Conservation (phyloP, 768 basidiomycete species). For the Galerina marginata region DNA sequence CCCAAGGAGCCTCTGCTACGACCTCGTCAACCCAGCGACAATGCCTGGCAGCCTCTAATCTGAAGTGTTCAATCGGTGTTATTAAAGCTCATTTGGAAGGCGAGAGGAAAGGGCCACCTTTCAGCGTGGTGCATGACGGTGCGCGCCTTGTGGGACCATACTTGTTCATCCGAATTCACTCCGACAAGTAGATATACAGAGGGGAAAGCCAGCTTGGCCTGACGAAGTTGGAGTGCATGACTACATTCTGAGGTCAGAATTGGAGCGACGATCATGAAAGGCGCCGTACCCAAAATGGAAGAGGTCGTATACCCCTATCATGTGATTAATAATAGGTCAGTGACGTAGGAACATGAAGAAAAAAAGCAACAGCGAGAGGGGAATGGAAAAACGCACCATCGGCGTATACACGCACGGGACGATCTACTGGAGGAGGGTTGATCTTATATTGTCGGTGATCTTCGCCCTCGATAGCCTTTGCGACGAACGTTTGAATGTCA, state of each 20-base stretch:
- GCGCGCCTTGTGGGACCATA: slow-evolving; percentile 76
- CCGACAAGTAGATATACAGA: slow-evolving; percentile 91
- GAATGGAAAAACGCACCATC: slow-evolving; percentile 65
- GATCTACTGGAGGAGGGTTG: slow-evolving; percentile 78
- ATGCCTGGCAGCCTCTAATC: slow-evolving; percentile 90
- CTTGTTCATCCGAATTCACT: slow-evolving; percentile 90
- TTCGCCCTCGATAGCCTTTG: slow-evolving; percentile 76
- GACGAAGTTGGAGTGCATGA: slow-evolving; percentile 93
- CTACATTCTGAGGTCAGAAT: slow-evolving; percentile 42
- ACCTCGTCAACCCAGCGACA: slow-evolving; percentile 98
- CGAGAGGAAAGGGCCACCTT: slow-evolving; percentile 48
- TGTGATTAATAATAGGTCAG: slow-evolving; percentile 28
- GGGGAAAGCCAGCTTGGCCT: slow-evolving; percentile 94
- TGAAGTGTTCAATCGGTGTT: slow-evolving; percentile 26
- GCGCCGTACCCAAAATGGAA: slow-evolving; percentile 89
- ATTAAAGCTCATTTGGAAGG: not conserved
- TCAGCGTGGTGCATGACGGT: slow-evolving; percentile 91
- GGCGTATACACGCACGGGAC: slow-evolving; percentile 91
- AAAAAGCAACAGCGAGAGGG: slow-evolving; percentile 3
- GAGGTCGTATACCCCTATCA: slow-evolving; percentile 89
- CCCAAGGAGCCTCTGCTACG: slow-evolving; percentile 90
- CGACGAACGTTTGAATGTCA: slow-evolving; percentile 83
- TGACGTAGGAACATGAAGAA: slow-evolving; percentile 32
- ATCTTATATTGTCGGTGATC: slow-evolving; percentile 76
- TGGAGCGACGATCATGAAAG: not conserved